phyloP scores from a whole-genome alignment of 1,139 yeast genomes.

The Geotrichum phurueaensis region DNA sequence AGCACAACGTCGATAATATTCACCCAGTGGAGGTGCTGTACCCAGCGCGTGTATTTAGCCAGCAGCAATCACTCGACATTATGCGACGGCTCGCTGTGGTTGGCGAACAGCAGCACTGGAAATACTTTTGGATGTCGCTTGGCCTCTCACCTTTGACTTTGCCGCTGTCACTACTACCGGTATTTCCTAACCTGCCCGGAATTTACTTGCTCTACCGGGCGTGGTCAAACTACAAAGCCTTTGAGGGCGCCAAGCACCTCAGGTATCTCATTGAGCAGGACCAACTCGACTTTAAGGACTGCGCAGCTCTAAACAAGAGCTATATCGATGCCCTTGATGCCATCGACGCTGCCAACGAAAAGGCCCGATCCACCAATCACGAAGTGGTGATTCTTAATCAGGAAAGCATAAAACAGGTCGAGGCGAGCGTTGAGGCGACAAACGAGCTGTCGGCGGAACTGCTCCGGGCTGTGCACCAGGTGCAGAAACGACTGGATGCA shows the following conservation, averaged over 20 bases:
- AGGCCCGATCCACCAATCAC: not conserved
- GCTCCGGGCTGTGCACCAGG: constrained; percentile 28
- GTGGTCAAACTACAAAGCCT: constrained; percentile 79
- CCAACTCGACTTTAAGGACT: constrained; percentile 24
- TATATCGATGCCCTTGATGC: constrained; percentile 10
- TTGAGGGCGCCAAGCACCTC: constrained; percentile 67
- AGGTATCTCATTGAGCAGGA: constrained; percentile 42
- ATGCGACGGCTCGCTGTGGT: constrained; percentile 32
- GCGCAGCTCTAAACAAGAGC: constrained; percentile 21
- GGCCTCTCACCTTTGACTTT: constrained; percentile 69
- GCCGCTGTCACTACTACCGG: constrained; percentile 76
- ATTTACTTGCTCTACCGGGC: constrained; percentile 76
- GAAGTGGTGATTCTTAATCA: constrained; percentile 23
- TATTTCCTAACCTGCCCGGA: constrained; percentile 95
- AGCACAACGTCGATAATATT: constrained; percentile 19
- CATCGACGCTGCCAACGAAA: not conserved
- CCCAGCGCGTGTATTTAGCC: constrained; percentile 25
- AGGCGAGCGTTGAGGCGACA: constrained; percentile 23
- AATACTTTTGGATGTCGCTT: constrained; percentile 45
- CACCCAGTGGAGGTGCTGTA: constrained; percentile 27
- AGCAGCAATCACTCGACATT: constrained; percentile 25
- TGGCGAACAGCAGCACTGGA: constrained; percentile 42
- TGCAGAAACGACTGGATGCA: constrained; percentile 15
- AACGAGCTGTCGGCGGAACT: constrained; percentile 28
- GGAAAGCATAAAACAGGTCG: constrained; percentile 24